Base-by-base conservation (phyloP, 345 rosid genomes). In the Zanthoxylum bungeanum region DNA sequence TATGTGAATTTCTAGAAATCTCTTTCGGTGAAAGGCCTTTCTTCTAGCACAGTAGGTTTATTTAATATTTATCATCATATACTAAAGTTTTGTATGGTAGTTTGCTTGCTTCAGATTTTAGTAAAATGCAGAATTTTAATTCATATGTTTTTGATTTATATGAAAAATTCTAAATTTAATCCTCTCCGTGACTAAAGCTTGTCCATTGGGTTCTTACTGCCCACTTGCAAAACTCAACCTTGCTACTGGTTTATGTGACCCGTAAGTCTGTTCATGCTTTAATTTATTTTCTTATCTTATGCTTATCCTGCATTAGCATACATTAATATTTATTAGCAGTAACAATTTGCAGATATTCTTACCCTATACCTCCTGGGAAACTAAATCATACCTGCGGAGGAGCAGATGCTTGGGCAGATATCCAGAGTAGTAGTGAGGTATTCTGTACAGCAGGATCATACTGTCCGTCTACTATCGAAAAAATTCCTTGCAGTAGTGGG, bases 391-490 rank as follows among this genome's bases (percentile, higher is more conserved):
- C 88, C 6, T 95, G 99, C 67, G 98, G 99, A 24, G 98, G 96
- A 70, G 99, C 99, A 28, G 97, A 95, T 77, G 46, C 78, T 58
- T 95, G 97, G 99, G 94, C 99, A 42, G 97, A 93, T 77, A 76
- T 89, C 60, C 68, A 22, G 57, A 93, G 96, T 81, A 91, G 91
- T 66, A 67, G 84, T 50, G 98, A 91, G 80, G 80, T 93, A 64
- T 95, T 95, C 81, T 95, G 98, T 76, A 80, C 97, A 56, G 88
- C 94, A 70, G 99, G 98, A 72, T 91, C 94, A 25, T 95, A 85
- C 80, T 95, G 98, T 75, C 97, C 98, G 50, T 81, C 97, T 30
- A 88, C 91, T 47, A 67, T 85, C 80, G 75, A 88, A 77, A 86
- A 92, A 81, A 66, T 75, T 81, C 91, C 96, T 80, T 95, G 99